Evolutionary conservation across 2,329 filamentous ascomycete species (phyloP).

Genomic region (Diplocarpon mali): DNA sequence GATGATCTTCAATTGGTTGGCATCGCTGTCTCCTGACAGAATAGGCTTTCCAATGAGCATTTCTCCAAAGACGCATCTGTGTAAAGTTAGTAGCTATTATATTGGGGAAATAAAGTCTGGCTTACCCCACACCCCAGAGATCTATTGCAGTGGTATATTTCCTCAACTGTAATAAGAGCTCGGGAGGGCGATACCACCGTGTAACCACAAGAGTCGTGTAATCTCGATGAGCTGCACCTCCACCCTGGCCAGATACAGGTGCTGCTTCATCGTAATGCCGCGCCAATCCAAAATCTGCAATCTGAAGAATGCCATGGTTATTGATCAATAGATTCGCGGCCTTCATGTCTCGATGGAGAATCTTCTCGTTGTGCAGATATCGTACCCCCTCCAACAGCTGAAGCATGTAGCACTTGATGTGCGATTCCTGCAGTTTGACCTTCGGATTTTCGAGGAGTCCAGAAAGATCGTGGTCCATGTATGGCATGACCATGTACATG

Average conservation of each 20-base stretch:
- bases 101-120: constrained; percentile 9
- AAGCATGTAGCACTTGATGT: constrained; percentile 97
- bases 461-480: constrained; percentile 98
- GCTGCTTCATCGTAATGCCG: constrained; percentile 81
- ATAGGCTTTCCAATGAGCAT: constrained; percentile 95
- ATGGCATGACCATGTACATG: constrained; percentile 98
- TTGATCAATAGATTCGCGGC: constrained; percentile 95
- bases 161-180: constrained; percentile 77
- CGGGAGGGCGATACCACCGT: constrained; percentile 91
- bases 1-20: constrained; percentile 84
- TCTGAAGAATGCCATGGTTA: constrained; percentile 86
- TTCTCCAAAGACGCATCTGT: constrained; percentile 91
- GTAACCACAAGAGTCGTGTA: constrained; percentile 97
- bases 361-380: constrained; percentile 82
- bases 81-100: constrained; percentile 8
- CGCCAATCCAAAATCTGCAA: constrained; percentile 93
- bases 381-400: constrained; percentile 82
- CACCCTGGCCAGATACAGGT: constrained; percentile 65
- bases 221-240: constrained; percentile 75
- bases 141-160: constrained; percentile 97
- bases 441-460: constrained; percentile 90
- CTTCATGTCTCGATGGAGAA: constrained; percentile 97
- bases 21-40: constrained; percentile 76
- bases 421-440: constrained; percentile 74
- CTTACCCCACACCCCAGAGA: constrained; percentile 93